phyloP scores from a whole-genome alignment of 2,329 filamentous ascomycete genomes.

The Sporothrix inflata region DNA sequence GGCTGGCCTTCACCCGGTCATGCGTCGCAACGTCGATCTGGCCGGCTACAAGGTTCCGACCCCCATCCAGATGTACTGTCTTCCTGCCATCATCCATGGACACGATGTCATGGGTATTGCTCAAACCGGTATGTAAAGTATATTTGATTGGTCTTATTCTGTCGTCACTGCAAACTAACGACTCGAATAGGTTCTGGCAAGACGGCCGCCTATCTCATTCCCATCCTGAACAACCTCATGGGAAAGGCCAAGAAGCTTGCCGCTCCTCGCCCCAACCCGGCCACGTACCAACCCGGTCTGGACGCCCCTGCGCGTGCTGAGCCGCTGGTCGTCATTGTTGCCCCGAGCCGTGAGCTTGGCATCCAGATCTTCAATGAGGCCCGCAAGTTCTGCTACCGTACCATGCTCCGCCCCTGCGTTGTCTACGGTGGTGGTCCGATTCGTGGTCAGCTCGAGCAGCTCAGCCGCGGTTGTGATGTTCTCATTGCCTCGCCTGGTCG shows the following conservation, averaged over 20 bases:
- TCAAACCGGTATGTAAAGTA: slow-evolving; percentile 74
- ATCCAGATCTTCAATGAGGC: slow-evolving; percentile 96
- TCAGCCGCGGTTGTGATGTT: slow-evolving; percentile 84
- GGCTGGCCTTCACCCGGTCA: slow-evolving; percentile 81
- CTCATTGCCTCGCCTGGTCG: slow-evolving; percentile 88
- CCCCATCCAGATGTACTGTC: slow-evolving; percentile 82
- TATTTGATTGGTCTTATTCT: background rate
- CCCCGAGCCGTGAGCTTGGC: slow-evolving; percentile 85
- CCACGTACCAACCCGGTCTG: slow-evolving; percentile 54
- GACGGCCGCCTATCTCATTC: slow-evolving; percentile 89
- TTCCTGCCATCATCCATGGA: slow-evolving; percentile 76
- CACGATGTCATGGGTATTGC: slow-evolving; percentile 86
- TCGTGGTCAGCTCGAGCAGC: slow-evolving; percentile 69
- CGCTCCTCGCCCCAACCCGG: slow-evolving; percentile 71
- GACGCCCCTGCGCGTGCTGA: slow-evolving; percentile 68
- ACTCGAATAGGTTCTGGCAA: slow-evolving; percentile 79
- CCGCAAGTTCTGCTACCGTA: slow-evolving; percentile 89
- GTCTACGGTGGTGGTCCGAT: slow-evolving; percentile 82
- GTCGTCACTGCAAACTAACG: background rate
- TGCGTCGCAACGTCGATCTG: slow-evolving; percentile 76
- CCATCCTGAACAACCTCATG: slow-evolving; percentile 88
- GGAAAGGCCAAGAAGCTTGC: slow-evolving; percentile 90
- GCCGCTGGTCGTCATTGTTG: slow-evolving; percentile 83
- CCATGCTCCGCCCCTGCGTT: slow-evolving; percentile 90
- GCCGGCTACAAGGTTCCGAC: slow-evolving; percentile 75